These are phyloP conservation scores for Colletotrichum lupini DNA, from an alignment of 2,329 filamentous ascomycete genomes.

Conservation along the genomic window DNA sequence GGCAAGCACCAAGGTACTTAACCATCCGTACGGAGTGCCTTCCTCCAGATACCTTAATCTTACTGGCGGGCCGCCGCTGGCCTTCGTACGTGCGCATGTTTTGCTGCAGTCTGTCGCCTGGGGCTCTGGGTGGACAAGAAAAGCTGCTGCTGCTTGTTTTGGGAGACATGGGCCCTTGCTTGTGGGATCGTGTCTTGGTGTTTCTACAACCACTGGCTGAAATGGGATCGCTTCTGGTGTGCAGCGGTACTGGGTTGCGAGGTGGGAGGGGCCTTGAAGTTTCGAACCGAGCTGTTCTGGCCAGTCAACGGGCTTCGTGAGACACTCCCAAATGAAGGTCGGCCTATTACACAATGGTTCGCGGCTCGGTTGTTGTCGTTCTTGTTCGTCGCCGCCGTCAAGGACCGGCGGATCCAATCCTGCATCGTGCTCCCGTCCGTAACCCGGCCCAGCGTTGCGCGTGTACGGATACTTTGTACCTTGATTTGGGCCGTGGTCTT, in stretches of 20 bases:
- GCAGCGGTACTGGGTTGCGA: constrained; percentile 16
- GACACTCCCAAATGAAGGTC: background rate
- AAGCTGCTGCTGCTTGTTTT: constrained; percentile 14
- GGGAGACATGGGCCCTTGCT: constrained; percentile 28
- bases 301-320: constrained; percentile 32
- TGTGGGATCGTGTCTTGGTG: constrained; percentile 27
- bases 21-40: no score
- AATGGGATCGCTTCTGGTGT: constrained; percentile 8
- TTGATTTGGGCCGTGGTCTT: constrained; percentile 7
- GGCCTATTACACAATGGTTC: background rate
- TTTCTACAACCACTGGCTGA: constrained; percentile 30
- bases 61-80: background rate
- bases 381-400: background rate
- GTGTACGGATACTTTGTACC: background rate
- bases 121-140: constrained; percentile 6
- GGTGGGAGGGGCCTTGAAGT: constrained; percentile 2
- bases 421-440: constrained; percentile 5
- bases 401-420: background rate
- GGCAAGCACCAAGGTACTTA: no score
- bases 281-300: constrained; percentile 10
- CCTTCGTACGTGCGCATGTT: background rate
- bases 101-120: constrained; percentile 12
- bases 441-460: background rate
- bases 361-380: background rate
- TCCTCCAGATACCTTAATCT: background rate